Evolutionary conservation across 2,329 filamentous ascomycete species (phyloP), one percentile per base, ranked within the genome.

Genomic region (Thermothelomyces thermophilus): DNA sequence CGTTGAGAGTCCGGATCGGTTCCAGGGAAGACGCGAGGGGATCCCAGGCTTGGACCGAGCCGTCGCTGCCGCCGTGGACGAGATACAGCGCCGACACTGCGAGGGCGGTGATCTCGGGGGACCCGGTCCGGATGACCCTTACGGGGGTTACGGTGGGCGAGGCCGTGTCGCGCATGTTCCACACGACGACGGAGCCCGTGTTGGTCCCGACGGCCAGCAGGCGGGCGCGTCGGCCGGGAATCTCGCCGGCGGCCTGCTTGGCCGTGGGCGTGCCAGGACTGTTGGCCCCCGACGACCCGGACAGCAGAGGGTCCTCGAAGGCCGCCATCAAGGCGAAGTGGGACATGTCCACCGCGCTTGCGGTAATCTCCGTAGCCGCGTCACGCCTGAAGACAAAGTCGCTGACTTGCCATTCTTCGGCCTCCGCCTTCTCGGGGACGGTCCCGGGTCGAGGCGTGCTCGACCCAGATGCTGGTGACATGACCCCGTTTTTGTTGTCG

Each of bases 11-110:
- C 34, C 90, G 82, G 45, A 97, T 78, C 0, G 93, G 88, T 17
- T 84, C 82, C 16, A 76, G 68, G 0, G 78, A 86, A 2, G 91
- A 97, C 1, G 84, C 88, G 41, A 98, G 73, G n/a, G 87, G 87
- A 70, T 98, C 93, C 93, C 93, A 98, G 5, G 90, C 87, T 66
- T 97, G 93, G 4, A 95, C 91, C 3, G 97, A 78, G 1, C 93
- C 91, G 68, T 98, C 93, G 58, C 87, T 95, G 22, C 93, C 93
- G 43, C 93, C 93, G 64, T 95, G 88, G 6, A 97, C 86, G 14
- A 98, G 70, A 63, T 95, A 94, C 14, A 98, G 73, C 1, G 89
- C 86, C 1, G 90, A 89, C 41, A 95, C 66, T 5, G 86, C 93
- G 14, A 98, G 68, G 53, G 83, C 88, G 0, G 90, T 87, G 16